Evolutionary conservation across 2,329 filamentous ascomycete species (phyloP).

Genomic region (Paecilomyces formosus): DNA sequence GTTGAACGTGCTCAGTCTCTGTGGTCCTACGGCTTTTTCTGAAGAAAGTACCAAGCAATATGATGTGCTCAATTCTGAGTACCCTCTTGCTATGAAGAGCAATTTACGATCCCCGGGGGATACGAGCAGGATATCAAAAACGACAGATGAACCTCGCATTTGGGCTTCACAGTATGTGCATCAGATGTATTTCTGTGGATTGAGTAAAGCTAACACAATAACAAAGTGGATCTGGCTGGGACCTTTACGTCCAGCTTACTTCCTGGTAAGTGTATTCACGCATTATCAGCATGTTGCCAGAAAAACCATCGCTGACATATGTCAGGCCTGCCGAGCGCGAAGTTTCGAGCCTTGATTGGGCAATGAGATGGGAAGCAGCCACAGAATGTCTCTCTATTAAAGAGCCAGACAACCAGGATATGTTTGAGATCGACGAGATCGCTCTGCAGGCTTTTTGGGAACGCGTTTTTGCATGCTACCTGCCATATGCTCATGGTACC

Average conservation of each 20-base stretch:
- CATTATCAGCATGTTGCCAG: not conserved
- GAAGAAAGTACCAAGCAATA: not conserved
- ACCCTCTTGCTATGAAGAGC: not conserved
- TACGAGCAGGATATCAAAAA: not conserved
- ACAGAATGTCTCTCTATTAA: conserved; percentile 3
- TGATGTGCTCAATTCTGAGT: not conserved
- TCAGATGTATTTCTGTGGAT: not conserved
- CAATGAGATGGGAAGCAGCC: not conserved
- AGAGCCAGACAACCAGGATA: conserved; percentile 2
- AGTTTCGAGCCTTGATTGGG: conserved; percentile 1
- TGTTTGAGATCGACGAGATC: conserved; percentile 7
- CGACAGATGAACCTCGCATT: not conserved
- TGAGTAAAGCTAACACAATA: not conserved
- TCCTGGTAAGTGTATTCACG: not conserved
- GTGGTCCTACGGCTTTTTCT: not conserved
- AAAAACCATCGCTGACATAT: not conserved
- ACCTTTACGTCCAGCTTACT: not conserved
- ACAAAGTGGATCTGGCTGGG: not conserved
- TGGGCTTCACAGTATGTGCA: not conserved
- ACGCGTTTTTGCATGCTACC: conserved; percentile 2
- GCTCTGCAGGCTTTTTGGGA: conserved; percentile 5
- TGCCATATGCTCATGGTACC: conserved; percentile 1
- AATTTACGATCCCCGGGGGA: not conserved
- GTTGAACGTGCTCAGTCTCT: not conserved
- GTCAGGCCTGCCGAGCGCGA: not conserved